These are phyloP conservation scores for Pavlovales sp. DNA, from an alignment of 208 protist species.

Conservation along the genomic window DNA sequence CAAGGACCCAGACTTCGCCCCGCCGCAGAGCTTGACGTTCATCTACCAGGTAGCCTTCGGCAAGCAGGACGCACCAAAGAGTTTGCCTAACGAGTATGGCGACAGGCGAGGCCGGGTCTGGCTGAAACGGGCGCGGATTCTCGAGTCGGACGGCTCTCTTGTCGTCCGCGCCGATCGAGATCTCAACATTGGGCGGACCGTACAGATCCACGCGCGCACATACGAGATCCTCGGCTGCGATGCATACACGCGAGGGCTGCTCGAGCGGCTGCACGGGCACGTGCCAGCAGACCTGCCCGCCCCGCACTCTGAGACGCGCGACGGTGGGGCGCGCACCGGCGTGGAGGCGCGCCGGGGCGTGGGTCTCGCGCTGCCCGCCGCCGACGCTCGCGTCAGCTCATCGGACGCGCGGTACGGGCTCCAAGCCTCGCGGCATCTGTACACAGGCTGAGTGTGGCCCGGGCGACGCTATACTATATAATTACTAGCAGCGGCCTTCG, in stretches of 20 bases:
- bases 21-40: too few relatives aligned
- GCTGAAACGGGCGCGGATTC: background rate
- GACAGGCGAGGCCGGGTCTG: background rate
- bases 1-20: too few relatives aligned
- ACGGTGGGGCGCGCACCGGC: background rate
- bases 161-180: background rate
- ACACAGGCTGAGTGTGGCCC: too few relatives aligned
- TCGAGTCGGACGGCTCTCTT: background rate
- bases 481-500: too few relatives aligned
- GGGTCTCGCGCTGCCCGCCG: too few relatives aligned
- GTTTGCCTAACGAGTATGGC: background rate
- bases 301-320: background rate
- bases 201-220: background rate
- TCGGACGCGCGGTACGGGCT: too few relatives aligned
- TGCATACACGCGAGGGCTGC: background rate
- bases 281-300: background rate
- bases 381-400: too few relatives aligned
- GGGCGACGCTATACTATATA: too few relatives aligned
- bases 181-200: background rate
- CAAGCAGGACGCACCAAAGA: too few relatives aligned
- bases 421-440: too few relatives aligned
- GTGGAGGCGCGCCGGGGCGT: background rate
- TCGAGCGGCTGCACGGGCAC: background rate
- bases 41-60: too few relatives aligned
- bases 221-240: background rate